Evolutionary conservation across 2,329 filamentous ascomycete genomes (phyloP), one percentile per base, ranked within the genome.

Genomic region (Apiospora arundinis): DNA sequence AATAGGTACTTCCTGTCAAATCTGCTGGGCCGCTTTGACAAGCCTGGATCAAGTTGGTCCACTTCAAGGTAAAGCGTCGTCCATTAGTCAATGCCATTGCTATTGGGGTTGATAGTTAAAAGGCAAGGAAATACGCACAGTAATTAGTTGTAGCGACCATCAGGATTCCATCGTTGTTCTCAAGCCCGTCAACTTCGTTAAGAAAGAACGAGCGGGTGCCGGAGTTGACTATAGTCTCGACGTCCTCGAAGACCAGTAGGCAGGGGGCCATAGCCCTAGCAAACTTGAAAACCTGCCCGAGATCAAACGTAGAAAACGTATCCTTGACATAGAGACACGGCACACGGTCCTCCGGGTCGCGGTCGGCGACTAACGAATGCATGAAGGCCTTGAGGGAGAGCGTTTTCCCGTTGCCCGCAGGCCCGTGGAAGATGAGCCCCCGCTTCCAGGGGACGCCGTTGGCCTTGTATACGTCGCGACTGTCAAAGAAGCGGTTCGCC

Each of bases 341-440:
- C 0, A 92, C 42, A 12, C 42, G 42, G 11, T 45, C 78, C 0
- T 86, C 81, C 0, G 85, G 81, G 28, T 84, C 82, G 25, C 86
- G 83, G 42, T 85, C 79, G 73, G 88, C 18, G 45, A 48, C 89
- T 0, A 92, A 83, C 70, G 84, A 85, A 75, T 91, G 85, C 89
- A 92, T 92, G 76, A 90, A 87, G 0, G 91, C 91, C 80, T 92
- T 92, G 82, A 92, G 90, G 65, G 87, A 89, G 75, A 92, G 90
- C 0, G 91, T 92, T 81, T 92, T 92, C 21, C 90, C 91, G 72
- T 92, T 92, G 0, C 83, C 83, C 0, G 83, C 89, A 0, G 89
- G 88, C 0, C 90, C 91, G 74, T 92, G 86, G 78, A 91, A 92
- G 72, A 93, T 92, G 52, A 92, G 81, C 0, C 91, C 91, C 66